Evolutionary conservation across 2,329 filamentous ascomycete species (phyloP), one percentile per base, ranked within the genome.

Genomic region (Fusarium setosum): DNA sequence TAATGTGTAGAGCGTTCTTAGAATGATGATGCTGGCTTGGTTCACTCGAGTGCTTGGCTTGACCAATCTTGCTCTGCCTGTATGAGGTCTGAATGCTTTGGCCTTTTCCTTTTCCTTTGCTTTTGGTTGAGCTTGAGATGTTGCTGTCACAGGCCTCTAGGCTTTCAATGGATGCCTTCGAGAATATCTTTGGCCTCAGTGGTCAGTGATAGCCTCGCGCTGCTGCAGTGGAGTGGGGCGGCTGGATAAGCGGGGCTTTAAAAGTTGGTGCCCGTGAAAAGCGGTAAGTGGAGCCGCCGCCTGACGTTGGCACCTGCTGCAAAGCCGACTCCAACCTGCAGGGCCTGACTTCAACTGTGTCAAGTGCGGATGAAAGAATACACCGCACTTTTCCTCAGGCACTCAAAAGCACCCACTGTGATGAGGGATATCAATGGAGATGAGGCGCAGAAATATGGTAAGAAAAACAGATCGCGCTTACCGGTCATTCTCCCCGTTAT

Each of bases 281-380:
- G 34, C 56, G 44, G 29, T 45, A 56, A 42, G 59, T 49, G 60
- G 60, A 45, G 60, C 48, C 32, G 24, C 31, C 37, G 41, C 21
- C 40, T 44, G 44, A 56, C 37, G 42, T 59, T 59, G 47, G 38
- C 49, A 47, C 38, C 51, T 44, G 42, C 35, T 47, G 41, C 42
- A 63, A 50, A 54, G 32, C 54, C 53, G 42, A 47, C 52, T 63
- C 45, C 53, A 63, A 51, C 45, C 61, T 54, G 37, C 29, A 41
- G 47, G 42, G 26, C 24, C 35, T 15, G n/a, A 45, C 35, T 18
- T 53, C 15, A 47, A 18, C 35, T 31, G 15, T n/a, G n/a, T n/a
- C n/a, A n/a, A n/a, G n/a, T n/a, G 41, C 6, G 15, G 18, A 23
- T 34, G 24, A 34, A 51, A 51, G 17, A 29, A 51, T 51, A 40